Conservation (phyloP, 176 grass and related monocot species). For the Musa schizocarpa region DNA sequence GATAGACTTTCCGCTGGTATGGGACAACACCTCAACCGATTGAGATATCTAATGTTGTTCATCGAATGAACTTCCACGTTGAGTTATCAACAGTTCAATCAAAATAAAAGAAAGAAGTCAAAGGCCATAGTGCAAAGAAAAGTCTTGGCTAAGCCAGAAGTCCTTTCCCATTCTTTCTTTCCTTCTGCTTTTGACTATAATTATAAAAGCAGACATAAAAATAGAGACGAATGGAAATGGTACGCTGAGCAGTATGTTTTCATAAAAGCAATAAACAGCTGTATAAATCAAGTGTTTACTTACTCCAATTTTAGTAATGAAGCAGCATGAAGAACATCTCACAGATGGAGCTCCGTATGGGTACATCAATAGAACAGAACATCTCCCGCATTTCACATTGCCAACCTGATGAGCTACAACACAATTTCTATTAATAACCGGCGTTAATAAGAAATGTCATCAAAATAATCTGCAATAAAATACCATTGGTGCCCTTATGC, state of each 20-base stretch:
- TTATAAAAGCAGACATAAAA: neutral
- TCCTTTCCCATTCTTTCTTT: too few species aligned
- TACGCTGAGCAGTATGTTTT: neutral
- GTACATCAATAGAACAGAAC: slow-evolving; percentile 67
- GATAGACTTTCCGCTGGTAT: too few species aligned
- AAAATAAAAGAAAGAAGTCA: too few species aligned
- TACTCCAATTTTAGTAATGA: slow-evolving; percentile 73
- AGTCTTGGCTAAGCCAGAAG: too few species aligned
- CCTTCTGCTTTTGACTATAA: too few species aligned
- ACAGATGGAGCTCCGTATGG: slow-evolving; percentile 70
- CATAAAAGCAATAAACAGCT: neutral
- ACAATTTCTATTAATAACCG: slow-evolving; percentile 13
- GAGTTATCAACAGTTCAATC: too few species aligned
- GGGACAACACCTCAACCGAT: too few species aligned
- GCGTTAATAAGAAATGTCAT: neutral
- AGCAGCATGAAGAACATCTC: slow-evolving; percentile 60
- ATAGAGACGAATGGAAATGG: neutral
- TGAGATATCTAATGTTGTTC: too few species aligned
- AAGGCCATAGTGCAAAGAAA: too few species aligned
- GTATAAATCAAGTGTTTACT: slow-evolving; percentile 25
- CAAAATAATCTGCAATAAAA: neutral
- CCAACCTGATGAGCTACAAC: slow-evolving; percentile 69
- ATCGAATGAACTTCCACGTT: too few species aligned
- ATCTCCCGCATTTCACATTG: slow-evolving; percentile 55
- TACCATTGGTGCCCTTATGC: neutral